A percentile compares a stretch with the other conserved stretches of the same genome.
phyloP scores from a whole-genome alignment of 225 moss, liverwort and hornwort genomes.

The Lunularia cruciata region DNA sequence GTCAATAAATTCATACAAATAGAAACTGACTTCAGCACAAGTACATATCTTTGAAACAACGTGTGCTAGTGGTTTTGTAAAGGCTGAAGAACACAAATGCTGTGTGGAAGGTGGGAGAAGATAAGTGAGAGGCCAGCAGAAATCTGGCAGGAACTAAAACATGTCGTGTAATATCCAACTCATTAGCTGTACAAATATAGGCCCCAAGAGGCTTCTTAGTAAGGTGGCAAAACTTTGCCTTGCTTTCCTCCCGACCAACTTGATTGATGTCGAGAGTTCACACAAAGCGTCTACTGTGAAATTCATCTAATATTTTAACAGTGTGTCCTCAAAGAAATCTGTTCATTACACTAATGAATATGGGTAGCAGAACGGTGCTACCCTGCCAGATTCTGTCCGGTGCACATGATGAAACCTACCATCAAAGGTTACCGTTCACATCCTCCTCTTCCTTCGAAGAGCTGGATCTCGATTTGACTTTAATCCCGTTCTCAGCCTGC shows the following conservation, averaged over 20 bases:
- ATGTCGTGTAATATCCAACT: neutral
- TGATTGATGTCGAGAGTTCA: neutral
- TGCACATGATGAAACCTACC: conserved; percentile 2
- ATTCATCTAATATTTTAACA: conserved; percentile 9
- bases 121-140: neutral
- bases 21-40: too few species aligned
- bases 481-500: neutral
- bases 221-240: conserved; percentile 11
- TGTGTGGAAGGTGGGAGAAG: neutral
- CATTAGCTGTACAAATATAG: conserved; percentile 5
- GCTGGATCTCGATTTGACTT: neutral
- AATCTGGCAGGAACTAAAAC: neutral
- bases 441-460: conserved; percentile 1
- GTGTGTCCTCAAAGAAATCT: conserved; percentile 8
- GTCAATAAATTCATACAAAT: neutral
- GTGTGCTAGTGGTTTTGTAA: neutral
- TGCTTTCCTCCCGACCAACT: neutral
- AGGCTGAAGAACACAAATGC: neutral
- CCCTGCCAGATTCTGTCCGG: conserved; percentile 10
- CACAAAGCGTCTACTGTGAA: neutral
- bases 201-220: neutral
- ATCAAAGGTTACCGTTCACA: conserved; percentile 4
- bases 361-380: neutral
- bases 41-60: neutral
- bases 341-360: neutral